phyloP scores from a whole-genome alignment of 148 eudicot genomes.

The Oxyria digyna region DNA sequence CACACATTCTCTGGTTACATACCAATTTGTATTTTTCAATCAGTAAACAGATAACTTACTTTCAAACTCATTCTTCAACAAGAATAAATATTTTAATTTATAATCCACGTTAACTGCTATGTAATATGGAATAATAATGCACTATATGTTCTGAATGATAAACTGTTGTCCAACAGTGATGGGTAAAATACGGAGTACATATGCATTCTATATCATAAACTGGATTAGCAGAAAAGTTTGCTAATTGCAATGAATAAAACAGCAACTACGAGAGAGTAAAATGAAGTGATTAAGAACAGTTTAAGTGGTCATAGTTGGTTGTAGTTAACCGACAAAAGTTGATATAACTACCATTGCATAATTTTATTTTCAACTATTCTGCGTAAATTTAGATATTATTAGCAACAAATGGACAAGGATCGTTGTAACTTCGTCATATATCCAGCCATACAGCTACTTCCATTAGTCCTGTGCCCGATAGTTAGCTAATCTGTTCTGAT shows the following conservation, averaged over 20 bases:
- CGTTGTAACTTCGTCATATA: not conserved
- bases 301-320: not conserved
- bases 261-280: not conserved
- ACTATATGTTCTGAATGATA: not conserved
- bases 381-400: not conserved
- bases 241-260: not conserved
- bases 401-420: not conserved
- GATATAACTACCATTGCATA: not conserved
- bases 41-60: not conserved
- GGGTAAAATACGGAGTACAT: not conserved
- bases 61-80: not conserved
- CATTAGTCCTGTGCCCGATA: not conserved
- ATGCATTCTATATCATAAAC: not conserved
- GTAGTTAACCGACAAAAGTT: not conserved
- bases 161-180: not conserved
- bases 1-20: conserved; percentile 1
- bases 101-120: not conserved
- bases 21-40: not conserved
- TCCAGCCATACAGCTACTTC: not conserved
- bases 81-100: too few relatives aligned
- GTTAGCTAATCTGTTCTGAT: not conserved
- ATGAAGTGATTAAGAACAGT: not conserved
- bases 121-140: not conserved
- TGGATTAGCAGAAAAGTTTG: not conserved
- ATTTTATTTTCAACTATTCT: not conserved